Conservation (phyloP, 257 asterid species). For the Solanum bulbocastanum region DNA sequence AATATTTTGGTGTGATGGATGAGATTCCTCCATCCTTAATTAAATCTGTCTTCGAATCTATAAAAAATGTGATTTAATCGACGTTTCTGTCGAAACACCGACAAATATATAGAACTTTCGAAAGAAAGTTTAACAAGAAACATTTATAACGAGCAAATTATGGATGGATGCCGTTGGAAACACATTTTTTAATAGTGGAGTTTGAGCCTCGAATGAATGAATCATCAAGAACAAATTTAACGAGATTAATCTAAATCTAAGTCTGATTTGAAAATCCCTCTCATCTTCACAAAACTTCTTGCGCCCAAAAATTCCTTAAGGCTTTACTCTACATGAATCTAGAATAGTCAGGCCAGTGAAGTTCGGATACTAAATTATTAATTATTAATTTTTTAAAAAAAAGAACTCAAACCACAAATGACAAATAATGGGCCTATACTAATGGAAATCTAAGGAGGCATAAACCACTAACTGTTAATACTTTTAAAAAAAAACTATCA, state of each 20-base stretch:
- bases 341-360: neutral
- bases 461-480: neutral
- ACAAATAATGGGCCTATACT: neutral
- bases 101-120: neutral
- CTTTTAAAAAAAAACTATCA: neutral
- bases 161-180: neutral
- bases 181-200: neutral
- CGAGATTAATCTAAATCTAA: neutral
- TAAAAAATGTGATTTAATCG: neutral
- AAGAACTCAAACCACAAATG: neutral
- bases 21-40: neutral
- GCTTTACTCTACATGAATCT: neutral
- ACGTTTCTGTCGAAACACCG: rapidly evolving
- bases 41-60: neutral
- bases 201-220: neutral
- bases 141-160: neutral
- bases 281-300: neutral
- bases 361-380: neutral
- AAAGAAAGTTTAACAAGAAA: neutral
- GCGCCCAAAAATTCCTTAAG: neutral
- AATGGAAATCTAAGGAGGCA: neutral
- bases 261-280: neutral
- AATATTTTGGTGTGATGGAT: neutral
- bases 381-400: neutral
- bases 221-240: neutral